Conservation (phyloP, 83 land plant species). For the Picea engelmannii region DNA sequence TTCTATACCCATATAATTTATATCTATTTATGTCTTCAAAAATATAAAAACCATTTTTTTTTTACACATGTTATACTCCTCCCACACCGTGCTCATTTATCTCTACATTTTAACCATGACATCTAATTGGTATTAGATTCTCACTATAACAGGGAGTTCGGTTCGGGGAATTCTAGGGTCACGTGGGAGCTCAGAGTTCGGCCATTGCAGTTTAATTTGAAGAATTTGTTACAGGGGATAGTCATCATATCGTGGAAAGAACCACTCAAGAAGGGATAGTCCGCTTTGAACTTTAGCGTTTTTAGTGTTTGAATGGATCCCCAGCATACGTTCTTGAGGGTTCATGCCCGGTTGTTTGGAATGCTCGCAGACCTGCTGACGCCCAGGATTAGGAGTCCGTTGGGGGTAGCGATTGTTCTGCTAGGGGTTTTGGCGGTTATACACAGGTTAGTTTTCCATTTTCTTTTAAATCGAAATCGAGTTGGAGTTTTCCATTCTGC, state of each 20-base stretch:
- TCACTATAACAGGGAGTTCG: not conserved
- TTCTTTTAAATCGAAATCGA: no score
- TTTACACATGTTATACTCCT: no score
- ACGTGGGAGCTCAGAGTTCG: not conserved
- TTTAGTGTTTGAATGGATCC: constrained; percentile 77
- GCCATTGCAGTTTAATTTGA: not conserved
- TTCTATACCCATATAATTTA: no score
- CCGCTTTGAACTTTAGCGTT: not conserved
- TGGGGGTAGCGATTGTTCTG: not conserved
- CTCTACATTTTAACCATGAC: no score
- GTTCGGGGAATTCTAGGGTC: not conserved
- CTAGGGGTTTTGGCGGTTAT: no score
- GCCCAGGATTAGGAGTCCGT: constrained; percentile 63
- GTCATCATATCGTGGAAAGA: no score
- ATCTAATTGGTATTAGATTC: no score
- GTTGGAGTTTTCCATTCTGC: no score
- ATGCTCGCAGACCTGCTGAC: constrained; percentile 72
- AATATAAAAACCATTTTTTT: no score
- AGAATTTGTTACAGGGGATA: not conserved
- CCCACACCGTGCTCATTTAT: no score
- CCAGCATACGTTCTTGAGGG: constrained; percentile 90
- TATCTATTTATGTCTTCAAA: no score
- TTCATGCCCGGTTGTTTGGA: constrained; percentile 89
- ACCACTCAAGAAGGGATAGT: not conserved
- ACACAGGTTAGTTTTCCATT: no score